Conservation (phyloP, 2,329 filamentous ascomycete species). For the Pseudocercospora ulei region DNA sequence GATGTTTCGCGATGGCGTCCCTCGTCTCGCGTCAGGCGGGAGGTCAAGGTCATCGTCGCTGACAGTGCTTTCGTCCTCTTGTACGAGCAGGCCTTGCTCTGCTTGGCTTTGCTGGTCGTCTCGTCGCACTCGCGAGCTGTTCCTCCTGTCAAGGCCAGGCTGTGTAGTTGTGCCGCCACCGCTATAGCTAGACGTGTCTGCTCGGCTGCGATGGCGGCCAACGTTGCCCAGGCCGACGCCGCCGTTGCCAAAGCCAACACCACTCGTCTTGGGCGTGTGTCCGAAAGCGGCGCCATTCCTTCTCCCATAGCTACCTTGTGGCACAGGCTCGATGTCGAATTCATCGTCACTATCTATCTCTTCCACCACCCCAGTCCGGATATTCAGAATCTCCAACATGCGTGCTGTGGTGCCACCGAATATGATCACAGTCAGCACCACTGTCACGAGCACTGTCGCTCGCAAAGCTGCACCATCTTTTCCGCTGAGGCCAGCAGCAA, state of each 20-base stretch:
- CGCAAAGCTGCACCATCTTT: slow-evolving; percentile 63
- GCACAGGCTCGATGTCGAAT: slow-evolving; percentile 77
- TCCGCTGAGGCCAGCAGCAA: slow-evolving; percentile 78
- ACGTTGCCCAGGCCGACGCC: slow-evolving; percentile 29
- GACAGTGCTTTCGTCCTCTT: slow-evolving; percentile 37
- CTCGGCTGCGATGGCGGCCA: slow-evolving; percentile 31
- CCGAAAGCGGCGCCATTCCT: slow-evolving; percentile 68
- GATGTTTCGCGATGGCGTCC: slow-evolving; percentile 31
- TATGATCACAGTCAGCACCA: slow-evolving; percentile 95
- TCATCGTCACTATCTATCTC: slow-evolving; percentile 97
- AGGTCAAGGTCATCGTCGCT: slow-evolving; percentile 51
- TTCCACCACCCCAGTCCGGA: slow-evolving; percentile 89
- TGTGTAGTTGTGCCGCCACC: slow-evolving; percentile 46
- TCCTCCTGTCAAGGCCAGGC: slow-evolving; percentile 44
- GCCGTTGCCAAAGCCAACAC: slow-evolving; percentile 40
- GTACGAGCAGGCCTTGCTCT: slow-evolving; percentile 48
- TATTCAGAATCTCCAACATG: slow-evolving; percentile 96
- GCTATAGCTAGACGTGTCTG: slow-evolving; percentile 51
- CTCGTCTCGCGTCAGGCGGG: slow-evolving; percentile 46
- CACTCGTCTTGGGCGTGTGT: slow-evolving; percentile 56
- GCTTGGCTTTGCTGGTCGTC: slow-evolving; percentile 39
- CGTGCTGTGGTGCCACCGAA: slow-evolving; percentile 94
- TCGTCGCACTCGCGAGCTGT: slow-evolving; percentile 42
- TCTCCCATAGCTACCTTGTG: slow-evolving; percentile 63
- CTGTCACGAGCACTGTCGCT: slow-evolving; percentile 92